Evolutionary conservation across 2,329 filamentous ascomycete species (phyloP), one percentile per base, ranked within the genome.

Genomic region (Coniosporium tulheliwenetii): DNA sequence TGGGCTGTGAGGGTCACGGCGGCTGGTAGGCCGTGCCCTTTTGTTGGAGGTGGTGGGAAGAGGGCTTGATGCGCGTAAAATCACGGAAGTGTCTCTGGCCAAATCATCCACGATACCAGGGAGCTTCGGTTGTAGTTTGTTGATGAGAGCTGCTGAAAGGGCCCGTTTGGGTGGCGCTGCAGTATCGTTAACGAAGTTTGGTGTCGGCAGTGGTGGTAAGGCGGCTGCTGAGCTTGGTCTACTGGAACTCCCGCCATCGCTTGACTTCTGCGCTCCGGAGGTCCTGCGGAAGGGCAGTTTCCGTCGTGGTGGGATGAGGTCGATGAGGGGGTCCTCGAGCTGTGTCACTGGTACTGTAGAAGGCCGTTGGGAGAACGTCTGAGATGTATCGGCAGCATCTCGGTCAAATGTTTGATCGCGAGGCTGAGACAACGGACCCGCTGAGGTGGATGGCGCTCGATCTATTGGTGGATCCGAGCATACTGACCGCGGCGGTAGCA

Each of bases 261-360:
- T 26, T 26, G 19, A 26, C 7, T 26, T 26, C 19, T 26, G 19
- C 19, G 19, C 19, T 26, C 19, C 19, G 19, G 54, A 55, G n/a
- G 53, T 47, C 7, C 57, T 53, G 32, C 52, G 48, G 44, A 65
- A 66, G 3, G 61, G 61, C 13, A 63, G 52, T 44, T 63, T 60
- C 38, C 60, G 53, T 39, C 55, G 49, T 7, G 59, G 59, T 16
- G 60, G 59, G 30, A 62, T 48, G 13, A 44, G 38, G n/a, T 47
- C 38, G 12, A 46, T 45, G 9, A 45, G 39, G 26, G 50, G 45
- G 13, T 45, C 42, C 10, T 44, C 49, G 35, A 26, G 26, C 13
- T 36, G 37, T n/a, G 26, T 45, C 16, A 26, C 30, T 19, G 42
- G 41, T 35, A 52, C 40, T 19, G 44, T 47, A 30, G 44, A 48